A percentile compares a stretch with the other conserved stretches of the same genome.
Evolutionary conservation across 2,329 filamentous ascomycete species (phyloP).

Genomic region (Colletotrichum filicis): DNA sequence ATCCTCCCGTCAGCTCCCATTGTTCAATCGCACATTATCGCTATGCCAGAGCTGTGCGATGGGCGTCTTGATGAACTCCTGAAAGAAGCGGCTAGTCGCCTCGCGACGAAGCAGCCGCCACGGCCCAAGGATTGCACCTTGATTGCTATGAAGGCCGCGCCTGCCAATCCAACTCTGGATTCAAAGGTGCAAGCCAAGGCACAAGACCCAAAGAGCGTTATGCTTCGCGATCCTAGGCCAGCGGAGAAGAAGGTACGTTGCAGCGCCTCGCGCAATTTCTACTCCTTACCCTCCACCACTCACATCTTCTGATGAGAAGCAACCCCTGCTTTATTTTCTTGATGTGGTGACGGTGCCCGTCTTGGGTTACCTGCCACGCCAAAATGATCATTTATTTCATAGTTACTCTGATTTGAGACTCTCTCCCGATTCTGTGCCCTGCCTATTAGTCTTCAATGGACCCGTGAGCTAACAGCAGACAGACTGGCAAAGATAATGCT

Average conservation of each 20-base stretch:
- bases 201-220: slow-evolving; percentile 19
- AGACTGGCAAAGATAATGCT: slow-evolving; percentile 63
- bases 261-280: neutral
- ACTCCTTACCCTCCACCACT: neutral
- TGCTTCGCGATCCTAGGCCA: slow-evolving; percentile 31
- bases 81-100: slow-evolving; percentile 34
- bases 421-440: neutral
- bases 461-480: neutral
- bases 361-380: slow-evolving; percentile 61
- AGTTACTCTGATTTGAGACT: slow-evolving; percentile 76
- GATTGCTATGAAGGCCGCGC: slow-evolving; percentile 17
- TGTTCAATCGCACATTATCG: slow-evolving; percentile 23
- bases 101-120: slow-evolving; percentile 22
- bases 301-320: slow-evolving; percentile 51
- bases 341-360: slow-evolving; percentile 48
- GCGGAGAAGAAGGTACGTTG: slow-evolving; percentile 24
- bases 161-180: neutral
- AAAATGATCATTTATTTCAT: slow-evolving; percentile 69
- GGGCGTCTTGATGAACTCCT: slow-evolving; percentile 33
- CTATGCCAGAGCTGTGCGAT: slow-evolving; percentile 36
- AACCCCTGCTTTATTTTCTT: slow-evolving; percentile 41
- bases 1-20: neutral
- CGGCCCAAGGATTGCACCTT: slow-evolving; percentile 24
- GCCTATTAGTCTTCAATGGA: neutral
- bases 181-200: slow-evolving; percentile 11